These are phyloP conservation scores for Chlamydomonas sp. DNA, from an alignment of 139 green algal species.

Conservation along the genomic window DNA sequence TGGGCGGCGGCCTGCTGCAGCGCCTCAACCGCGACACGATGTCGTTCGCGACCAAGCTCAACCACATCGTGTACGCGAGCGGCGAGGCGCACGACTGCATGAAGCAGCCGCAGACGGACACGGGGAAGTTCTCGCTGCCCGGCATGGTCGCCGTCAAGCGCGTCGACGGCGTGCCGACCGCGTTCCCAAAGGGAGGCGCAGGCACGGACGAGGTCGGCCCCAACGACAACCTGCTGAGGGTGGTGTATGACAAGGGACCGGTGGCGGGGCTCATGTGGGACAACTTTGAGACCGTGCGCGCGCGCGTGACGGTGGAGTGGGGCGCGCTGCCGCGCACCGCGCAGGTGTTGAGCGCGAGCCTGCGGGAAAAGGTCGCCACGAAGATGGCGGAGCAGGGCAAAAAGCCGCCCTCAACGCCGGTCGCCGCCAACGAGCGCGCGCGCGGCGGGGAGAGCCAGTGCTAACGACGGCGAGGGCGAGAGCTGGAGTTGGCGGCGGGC, in stretches of 20 bases:
- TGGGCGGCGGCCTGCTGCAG: constrained; percentile 88
- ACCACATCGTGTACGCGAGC: constrained; percentile 68
- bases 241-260: constrained; percentile 68
- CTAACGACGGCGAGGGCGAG: no score
- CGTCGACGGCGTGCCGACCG: constrained; percentile 66
- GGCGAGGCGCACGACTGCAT: constrained; percentile 65
- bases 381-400: constrained; percentile 35
- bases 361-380: constrained; percentile 53
- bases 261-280: constrained; percentile 56
- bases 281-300: constrained; percentile 54
- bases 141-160: constrained; percentile 69
- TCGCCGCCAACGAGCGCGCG: no score
- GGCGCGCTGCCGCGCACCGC: constrained; percentile 42
- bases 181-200: constrained; percentile 69
- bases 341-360: constrained; percentile 41
- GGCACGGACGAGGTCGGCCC: constrained; percentile 47
- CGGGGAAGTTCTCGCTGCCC: constrained; percentile 50
- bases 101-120: constrained; percentile 69
- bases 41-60: constrained; percentile 87
- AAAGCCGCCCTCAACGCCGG: no score
- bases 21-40: constrained; percentile 80
- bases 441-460: no score
- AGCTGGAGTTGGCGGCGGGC: neutral
- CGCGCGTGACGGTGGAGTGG: constrained; percentile 61
- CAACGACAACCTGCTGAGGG: constrained; percentile 62